Evolutionary conservation across 148 eudicot genomes (phyloP).

Genomic region (Persicaria maculosa): DNA sequence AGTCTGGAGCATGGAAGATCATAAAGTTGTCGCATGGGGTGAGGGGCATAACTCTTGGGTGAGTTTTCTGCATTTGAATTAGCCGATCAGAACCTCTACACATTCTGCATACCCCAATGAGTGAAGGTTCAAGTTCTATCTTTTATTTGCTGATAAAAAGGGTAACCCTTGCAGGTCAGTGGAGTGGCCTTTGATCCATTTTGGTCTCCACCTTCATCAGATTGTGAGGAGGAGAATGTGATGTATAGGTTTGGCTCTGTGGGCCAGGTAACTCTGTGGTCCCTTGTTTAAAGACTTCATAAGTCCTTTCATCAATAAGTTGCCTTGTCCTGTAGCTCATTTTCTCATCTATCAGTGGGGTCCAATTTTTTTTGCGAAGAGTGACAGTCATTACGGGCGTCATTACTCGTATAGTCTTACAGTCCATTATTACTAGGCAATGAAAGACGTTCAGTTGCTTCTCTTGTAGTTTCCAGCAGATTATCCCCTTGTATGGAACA

Average conservation of each 20-base stretch:
- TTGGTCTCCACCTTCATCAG: conserved; percentile 75
- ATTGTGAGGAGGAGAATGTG: conserved; percentile 48
- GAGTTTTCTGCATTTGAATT: conserved; percentile 18
- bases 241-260: conserved; percentile 87
- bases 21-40: conserved; percentile 91
- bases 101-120: no score
- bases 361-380: neutral
- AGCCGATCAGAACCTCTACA: no score
- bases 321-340: neutral
- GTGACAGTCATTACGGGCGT: neutral
- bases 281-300: neutral
- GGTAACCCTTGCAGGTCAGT: conserved; percentile 50
- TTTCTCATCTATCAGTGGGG: neutral
- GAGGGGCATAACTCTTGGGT: conserved; percentile 98
- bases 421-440: neutral
- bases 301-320: neutral
- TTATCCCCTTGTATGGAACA: neutral
- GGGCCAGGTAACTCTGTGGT: conserved; percentile 52
- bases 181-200: conserved; percentile 85
- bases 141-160: no score
- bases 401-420: neutral
- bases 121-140: no score
- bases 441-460: neutral
- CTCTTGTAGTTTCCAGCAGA: neutral
- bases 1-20: conserved; percentile 94